These are phyloP conservation scores for Dictyostelium capitatum DNA, from an alignment of 78 protist genomes.

Conservation along the genomic window DNA sequence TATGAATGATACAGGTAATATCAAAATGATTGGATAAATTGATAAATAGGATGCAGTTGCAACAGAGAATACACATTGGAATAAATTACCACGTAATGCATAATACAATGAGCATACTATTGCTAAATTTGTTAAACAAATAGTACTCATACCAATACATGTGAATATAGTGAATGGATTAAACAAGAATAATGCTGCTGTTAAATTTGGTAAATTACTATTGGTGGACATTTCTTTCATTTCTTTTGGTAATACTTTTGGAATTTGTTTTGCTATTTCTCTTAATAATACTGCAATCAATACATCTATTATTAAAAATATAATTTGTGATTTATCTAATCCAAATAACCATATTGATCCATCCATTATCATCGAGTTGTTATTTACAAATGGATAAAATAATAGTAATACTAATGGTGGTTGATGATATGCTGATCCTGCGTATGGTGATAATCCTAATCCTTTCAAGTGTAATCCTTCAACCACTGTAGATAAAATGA, in stretches of 20 bases:
- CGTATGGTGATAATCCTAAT: constrained; percentile 70
- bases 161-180: constrained; percentile 85
- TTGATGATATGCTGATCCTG: constrained; percentile 82
- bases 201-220: constrained; percentile 59
- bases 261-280: constrained; percentile 13
- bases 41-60: constrained; percentile 39
- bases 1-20: constrained; percentile 63
- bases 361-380: not conserved
- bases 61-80: constrained; percentile 48
- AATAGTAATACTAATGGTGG: constrained; percentile 71
- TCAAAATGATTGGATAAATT: constrained; percentile 65
- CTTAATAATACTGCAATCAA: constrained; percentile 18
- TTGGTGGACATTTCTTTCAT: not conserved
- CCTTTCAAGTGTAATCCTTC: constrained; percentile 72
- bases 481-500: constrained; percentile 14
- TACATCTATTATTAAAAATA: constrained; percentile 32
- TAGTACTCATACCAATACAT: constrained; percentile 76
- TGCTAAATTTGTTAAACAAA: constrained; percentile 62
- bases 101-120: constrained; percentile 39
- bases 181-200: constrained; percentile 64
- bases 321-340: constrained; percentile 6
- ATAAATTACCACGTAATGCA: constrained; percentile 36
- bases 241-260: constrained; percentile 61
- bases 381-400: constrained; percentile 41
- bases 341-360: not conserved